Evolutionary conservation across 257 asterid genomes (phyloP), one percentile per base, ranked within the genome.

Genomic region (Gardenia jasminoides): DNA sequence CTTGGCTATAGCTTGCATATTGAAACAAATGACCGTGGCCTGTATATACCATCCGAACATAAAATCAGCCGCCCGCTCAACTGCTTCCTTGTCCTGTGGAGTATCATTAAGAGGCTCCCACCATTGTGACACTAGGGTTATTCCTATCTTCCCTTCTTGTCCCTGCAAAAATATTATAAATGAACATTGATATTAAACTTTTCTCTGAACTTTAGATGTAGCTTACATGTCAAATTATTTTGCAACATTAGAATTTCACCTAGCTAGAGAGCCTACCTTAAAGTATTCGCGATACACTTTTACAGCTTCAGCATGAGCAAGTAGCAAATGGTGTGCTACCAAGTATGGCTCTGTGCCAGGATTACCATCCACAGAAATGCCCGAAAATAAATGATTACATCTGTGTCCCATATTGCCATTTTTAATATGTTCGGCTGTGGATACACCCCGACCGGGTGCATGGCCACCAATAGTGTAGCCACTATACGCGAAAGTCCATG

Each of bases 61-160:
- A 33, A 83, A 85, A 36, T 85, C 88, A 39, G 58, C 75, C 24
- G 77, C 82, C 1, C 82, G 56, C 1, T 78, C 69, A 24, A 72
- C 80, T 6, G 81, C 86, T 12, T 26, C 75, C 17, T 30, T 48
- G 43, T 82, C 85, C 44, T 62, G 17, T 1, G 26, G 24, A 19
- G 79, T 72, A 46, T 50, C 33, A 46, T 44, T 33, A 47, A 84
- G 84, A 70, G 93, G 92, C 79, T 86, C 90, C 72, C 64, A 85
- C 93, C 92, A 90, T 46, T 86, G 82, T 43, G 84, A 65, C 61
- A 84, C 83, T 3, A 88, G 65, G n/a, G 87, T 83, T 1, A 90
- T 88, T 28, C 94, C 90, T n/a, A 86, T 88, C 73, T 86, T 76
- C 11, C 92, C 94, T 70, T 83, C 83, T 81, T 90, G 94, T 67